Evolutionary conservation across 2,329 filamentous ascomycete species (phyloP).

Genomic region (Neonectria hederae): DNA sequence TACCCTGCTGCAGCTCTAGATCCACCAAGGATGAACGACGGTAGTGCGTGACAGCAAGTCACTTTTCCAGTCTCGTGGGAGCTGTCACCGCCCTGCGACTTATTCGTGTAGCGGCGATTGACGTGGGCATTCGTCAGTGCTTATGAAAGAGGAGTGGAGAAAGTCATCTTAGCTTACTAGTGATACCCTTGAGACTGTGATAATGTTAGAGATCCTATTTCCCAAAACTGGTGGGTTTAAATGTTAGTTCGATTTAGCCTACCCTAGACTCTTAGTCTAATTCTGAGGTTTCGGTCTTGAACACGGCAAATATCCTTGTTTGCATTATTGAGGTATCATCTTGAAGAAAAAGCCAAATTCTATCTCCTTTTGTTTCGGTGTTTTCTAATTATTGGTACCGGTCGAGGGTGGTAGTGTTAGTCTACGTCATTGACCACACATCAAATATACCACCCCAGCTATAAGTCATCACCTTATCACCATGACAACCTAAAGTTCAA

Average conservation of each 20-base stretch:
- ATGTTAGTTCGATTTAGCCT: background rate
- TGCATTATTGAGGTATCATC: background rate
- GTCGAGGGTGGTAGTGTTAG: background rate
- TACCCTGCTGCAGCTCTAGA: background rate
- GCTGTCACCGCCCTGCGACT: background rate
- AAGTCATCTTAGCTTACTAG: background rate
- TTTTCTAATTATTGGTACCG: background rate
- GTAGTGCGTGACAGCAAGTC: slow-evolving; percentile 7
- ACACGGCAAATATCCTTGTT: background rate
- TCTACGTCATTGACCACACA: no score
- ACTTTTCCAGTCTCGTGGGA: background rate
- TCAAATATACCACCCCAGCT: background rate
- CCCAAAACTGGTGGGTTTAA: no score
- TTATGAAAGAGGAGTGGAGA: background rate
- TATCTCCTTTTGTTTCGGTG: background rate
- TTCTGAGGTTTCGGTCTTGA: background rate
- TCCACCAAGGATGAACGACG: slow-evolving; percentile 20
- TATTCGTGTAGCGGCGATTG: background rate
- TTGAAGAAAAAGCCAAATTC: background rate
- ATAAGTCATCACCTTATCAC: background rate
- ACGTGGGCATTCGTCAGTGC: slow-evolving; percentile 18
- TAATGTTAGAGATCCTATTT: background rate
- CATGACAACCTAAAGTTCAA: background rate
- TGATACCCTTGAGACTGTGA: background rate
- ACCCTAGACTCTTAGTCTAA: background rate